Conservation (phyloP, 2,329 filamentous ascomycete genomes). For the Akanthomyces lecanii region DNA sequence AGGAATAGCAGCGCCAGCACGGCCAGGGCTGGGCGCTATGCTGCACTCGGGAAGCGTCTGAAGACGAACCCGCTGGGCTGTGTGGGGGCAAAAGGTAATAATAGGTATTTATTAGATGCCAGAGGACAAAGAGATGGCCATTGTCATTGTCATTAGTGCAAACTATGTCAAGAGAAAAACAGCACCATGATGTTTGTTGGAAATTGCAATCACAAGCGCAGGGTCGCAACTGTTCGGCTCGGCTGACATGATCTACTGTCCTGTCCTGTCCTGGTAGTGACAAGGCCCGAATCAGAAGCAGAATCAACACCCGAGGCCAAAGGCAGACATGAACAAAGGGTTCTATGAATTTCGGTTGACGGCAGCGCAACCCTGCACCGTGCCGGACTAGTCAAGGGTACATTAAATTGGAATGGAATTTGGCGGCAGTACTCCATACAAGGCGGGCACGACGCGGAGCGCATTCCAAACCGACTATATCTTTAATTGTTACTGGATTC, state of each 20-base stretch:
- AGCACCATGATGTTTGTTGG: too few species aligned
- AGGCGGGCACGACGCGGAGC: not conserved
- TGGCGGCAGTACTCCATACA: not conserved
- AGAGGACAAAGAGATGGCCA: not conserved
- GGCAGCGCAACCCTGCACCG: too few species aligned
- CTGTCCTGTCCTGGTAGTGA: too few species aligned
- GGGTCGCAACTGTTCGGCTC: too few species aligned
- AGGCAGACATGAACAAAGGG: not conserved
- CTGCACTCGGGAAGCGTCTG: not conserved
- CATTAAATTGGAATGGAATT: not conserved
- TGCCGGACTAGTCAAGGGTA: too few species aligned
- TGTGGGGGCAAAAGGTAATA: conserved; percentile 1
- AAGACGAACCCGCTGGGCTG: not conserved
- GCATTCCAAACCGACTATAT: not conserved
- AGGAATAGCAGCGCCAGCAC: not conserved
- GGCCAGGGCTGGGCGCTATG: not conserved
- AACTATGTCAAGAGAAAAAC: too few species aligned
- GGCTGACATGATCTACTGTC: too few species aligned
- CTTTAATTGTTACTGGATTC: not conserved
- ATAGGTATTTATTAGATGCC: not conserved
- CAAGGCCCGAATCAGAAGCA: too few species aligned
- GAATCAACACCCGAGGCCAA: too few species aligned
- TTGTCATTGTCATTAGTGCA: not conserved
- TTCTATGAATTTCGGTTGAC: not conserved
- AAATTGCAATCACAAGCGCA: too few species aligned